Percentiles rank a stretch among this genome's conserved stretches.
Conservation (phyloP, 768 basidiomycete species). For the Tylopilus plumbeoviolaceoides region DNA sequence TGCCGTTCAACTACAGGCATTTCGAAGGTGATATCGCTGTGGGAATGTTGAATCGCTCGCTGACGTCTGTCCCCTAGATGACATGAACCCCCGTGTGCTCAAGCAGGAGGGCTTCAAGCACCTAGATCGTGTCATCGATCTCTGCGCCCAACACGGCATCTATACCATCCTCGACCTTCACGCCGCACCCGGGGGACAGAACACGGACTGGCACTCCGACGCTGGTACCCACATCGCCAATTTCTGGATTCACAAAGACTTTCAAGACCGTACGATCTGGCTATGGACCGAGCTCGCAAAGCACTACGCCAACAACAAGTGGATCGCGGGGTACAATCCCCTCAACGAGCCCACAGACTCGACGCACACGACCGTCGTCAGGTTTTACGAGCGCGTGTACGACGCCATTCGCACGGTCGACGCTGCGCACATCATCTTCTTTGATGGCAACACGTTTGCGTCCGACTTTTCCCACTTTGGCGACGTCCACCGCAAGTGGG, state of each 20-base stretch:
- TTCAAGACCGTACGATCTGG: constrained; percentile 75
- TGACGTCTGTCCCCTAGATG: constrained; percentile 38
- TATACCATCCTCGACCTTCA: constrained; percentile 81
- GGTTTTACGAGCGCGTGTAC: constrained; percentile 67
- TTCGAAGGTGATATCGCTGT: constrained; percentile 43
- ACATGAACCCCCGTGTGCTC: constrained; percentile 74
- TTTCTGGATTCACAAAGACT: constrained; percentile 83
- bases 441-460: constrained; percentile 84
- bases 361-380: constrained; percentile 57
- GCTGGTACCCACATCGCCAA: constrained; percentile 64
- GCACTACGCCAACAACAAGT: constrained; percentile 73
- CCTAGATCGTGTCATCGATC: constrained; percentile 74
- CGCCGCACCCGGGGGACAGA: constrained; percentile 70
- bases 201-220: constrained; percentile 79
- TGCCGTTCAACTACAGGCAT: constrained; percentile 72
- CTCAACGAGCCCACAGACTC: constrained; percentile 79
- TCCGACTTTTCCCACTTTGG: constrained; percentile 73
- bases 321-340: constrained; percentile 86
- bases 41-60: not conserved
- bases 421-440: constrained; percentile 67
- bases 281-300: constrained; percentile 74
- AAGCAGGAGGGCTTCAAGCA: constrained; percentile 75
- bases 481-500: constrained; percentile 57
- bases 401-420: constrained; percentile 69
- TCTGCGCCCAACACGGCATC: constrained; percentile 72